Evolutionary conservation across 2,329 filamentous ascomycete genomes (phyloP), one percentile per base, ranked within the genome.

Genomic region (Sclerotinia subarctica): DNA sequence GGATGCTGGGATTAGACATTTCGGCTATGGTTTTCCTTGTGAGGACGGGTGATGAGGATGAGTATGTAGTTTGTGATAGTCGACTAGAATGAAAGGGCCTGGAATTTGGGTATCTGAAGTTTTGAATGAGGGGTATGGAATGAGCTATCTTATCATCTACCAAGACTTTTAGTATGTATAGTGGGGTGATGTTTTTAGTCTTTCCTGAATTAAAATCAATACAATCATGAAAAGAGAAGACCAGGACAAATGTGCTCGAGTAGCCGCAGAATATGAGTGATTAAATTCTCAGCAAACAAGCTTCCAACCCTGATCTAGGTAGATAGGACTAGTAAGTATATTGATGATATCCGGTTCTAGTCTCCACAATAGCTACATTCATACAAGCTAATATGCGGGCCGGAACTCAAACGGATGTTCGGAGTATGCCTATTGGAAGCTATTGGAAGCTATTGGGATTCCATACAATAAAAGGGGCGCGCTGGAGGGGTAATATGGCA

Each of bases 1-100:
- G 79, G 64, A 88, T 80, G 66, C 76, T 78, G 21, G 73, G 76
- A n/a, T 66, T 80, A 4, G 78, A 77, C 72, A 77, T 76, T 52
- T 29, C 51, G 42, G 5, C 44, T 24, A 19, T 46, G n/a, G 42
- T 42, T 42, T 42, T 15, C 15, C 5, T 57, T 47, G 46, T 29
- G 26, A 5, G n/a, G 17, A 54, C 3, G 49, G 32, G 21, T 24
- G 29, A 5, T 49, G 19, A 5, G 24, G 21, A 8, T 47, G 49
- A n/a, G 15, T 42, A 15, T 29, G 21, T 47, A 6, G 6, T 47
- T 21, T 47, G 21, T n/a, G 2, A 44, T 57, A 24, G 47, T 24
- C 19, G 11, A 51, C 10, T 26, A 54, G 26, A 26, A 29, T 21
- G 19, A 51, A 4, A 49, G 15, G 35, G 13, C 7, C 21, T 29